Evolutionary conservation across 495 filamentous ascomycete species (phyloP).

Genomic region (Neurospora sp.): DNA sequence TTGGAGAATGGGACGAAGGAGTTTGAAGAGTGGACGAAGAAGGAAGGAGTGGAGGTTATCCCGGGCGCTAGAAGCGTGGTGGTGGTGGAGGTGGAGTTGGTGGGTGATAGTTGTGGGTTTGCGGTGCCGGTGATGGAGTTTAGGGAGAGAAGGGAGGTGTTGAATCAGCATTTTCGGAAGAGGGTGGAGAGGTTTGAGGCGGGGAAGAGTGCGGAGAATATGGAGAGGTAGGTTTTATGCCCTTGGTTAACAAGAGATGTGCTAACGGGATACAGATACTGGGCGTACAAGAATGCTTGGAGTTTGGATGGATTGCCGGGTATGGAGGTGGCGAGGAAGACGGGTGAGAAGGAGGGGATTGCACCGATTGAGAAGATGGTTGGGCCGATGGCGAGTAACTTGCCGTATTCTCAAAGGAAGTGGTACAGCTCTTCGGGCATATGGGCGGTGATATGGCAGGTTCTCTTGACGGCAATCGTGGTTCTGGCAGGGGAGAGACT

Average conservation of each 20-base stretch:
- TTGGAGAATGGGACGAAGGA: constrained; percentile 44
- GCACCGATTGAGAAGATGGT: constrained; percentile 44
- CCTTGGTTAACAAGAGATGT: too few relatives aligned
- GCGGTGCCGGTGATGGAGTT: constrained; percentile 44
- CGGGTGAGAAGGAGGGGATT: constrained; percentile 31
- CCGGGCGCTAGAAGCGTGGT: constrained; percentile 53
- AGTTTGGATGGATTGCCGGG: constrained; percentile 46
- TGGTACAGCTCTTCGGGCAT: not conserved
- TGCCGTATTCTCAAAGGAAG: not conserved
- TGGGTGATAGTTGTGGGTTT: constrained; percentile 42
- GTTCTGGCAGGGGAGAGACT: not conserved
- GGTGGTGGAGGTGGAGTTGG: constrained; percentile 56
- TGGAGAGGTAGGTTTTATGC: constrained; percentile 29
- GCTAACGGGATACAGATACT: constrained; percentile 30
- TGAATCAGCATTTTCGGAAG: constrained; percentile 39
- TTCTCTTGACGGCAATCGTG: not conserved
- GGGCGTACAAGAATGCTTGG: constrained; percentile 45
- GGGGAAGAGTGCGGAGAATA: constrained; percentile 38
- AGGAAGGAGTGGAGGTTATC: constrained; percentile 30
- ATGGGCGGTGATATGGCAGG: not conserved
- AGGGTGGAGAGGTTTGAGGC: constrained; percentile 29
- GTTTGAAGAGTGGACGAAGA: constrained; percentile 38
- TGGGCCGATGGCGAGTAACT: constrained; percentile 17
- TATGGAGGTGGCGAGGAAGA: constrained; percentile 31
- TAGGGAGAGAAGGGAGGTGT: constrained; percentile 32